Evolutionary conservation across 306 rosid genomes (phyloP).

Genomic region (Alnus rubra): DNA sequence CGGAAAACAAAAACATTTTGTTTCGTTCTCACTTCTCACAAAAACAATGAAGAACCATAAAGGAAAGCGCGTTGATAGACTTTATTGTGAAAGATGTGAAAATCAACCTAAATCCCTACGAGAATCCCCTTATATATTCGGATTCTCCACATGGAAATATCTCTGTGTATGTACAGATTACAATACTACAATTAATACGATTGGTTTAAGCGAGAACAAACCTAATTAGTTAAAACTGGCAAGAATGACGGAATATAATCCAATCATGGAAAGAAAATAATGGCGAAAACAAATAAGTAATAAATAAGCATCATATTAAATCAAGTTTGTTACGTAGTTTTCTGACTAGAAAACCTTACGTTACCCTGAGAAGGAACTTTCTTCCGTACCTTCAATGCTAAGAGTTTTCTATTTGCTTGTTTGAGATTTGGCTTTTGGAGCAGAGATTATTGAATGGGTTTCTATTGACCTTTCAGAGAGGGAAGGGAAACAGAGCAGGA

Average conservation of each 20-base stretch:
- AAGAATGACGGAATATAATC: neutral
- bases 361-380: conserved; percentile 28
- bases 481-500: conserved; percentile 4
- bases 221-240: neutral
- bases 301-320: neutral
- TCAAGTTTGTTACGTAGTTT: conserved; percentile 3
- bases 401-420: neutral
- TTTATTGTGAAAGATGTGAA: neutral
- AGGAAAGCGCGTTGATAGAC: conserved; percentile 3
- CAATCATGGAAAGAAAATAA: conserved; percentile 9
- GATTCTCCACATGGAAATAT: neutral
- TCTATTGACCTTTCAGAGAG: conserved; percentile 7
- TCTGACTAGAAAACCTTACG: neutral
- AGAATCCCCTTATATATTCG: conserved; percentile 1
- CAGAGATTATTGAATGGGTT: conserved; percentile 16
- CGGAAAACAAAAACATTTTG: neutral
- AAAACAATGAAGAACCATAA: neutral
- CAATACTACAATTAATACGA: neutral
- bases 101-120: conserved; percentile 12
- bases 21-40: neutral
- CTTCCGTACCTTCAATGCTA: conserved; percentile 19
- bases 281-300: neutral
- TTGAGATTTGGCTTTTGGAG: conserved; percentile 15
- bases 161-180: neutral
- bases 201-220: conserved; percentile 1